These are phyloP conservation scores for Globisporangium solare DNA, from an alignment of 352 stramenopile genomes.

Conservation along the genomic window DNA sequence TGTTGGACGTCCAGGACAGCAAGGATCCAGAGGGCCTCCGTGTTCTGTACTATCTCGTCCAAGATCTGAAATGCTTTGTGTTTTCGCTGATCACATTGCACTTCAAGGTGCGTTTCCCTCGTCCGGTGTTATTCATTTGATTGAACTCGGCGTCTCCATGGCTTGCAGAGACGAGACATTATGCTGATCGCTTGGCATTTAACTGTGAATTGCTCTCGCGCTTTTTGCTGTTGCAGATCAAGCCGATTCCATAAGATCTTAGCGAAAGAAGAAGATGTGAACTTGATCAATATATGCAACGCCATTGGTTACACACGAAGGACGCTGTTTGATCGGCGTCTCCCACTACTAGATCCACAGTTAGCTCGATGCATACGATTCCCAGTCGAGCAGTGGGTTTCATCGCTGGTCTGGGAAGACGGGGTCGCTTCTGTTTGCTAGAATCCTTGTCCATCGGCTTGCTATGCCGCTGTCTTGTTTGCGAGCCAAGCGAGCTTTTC, in stretches of 20 bases:
- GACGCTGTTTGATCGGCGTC: too few relatives aligned
- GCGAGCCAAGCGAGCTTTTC: too few relatives aligned
- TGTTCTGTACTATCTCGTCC: constrained; percentile 96
- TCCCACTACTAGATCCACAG: too few relatives aligned
- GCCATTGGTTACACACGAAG: too few relatives aligned
- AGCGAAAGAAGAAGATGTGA: background rate
- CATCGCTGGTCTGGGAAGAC: too few relatives aligned
- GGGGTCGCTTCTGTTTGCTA: too few relatives aligned
- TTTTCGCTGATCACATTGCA: constrained; percentile 96
- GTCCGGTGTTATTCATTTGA: background rate
- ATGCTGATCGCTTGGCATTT: too few relatives aligned
- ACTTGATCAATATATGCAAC: too few relatives aligned
- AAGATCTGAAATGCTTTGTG: constrained; percentile 96
- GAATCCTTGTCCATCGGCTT: too few relatives aligned
- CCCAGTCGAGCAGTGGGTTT: too few relatives aligned
- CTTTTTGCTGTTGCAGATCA: constrained; percentile 67
- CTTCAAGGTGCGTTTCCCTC: constrained; percentile 86
- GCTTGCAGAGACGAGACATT: background rate
- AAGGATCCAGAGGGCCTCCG: constrained; percentile 93
- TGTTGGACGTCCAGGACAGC: constrained; percentile 94
- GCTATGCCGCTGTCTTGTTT: too few relatives aligned
- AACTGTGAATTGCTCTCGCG: background rate
- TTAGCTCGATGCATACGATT: too few relatives aligned
- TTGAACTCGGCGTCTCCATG: background rate
- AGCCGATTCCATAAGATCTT: constrained; percentile 89